A percentile compares a stretch with the other conserved stretches of the same genome.
phyloP scores from a whole-genome alignment of 306 rosid genomes.

The Quercus bicolor region DNA sequence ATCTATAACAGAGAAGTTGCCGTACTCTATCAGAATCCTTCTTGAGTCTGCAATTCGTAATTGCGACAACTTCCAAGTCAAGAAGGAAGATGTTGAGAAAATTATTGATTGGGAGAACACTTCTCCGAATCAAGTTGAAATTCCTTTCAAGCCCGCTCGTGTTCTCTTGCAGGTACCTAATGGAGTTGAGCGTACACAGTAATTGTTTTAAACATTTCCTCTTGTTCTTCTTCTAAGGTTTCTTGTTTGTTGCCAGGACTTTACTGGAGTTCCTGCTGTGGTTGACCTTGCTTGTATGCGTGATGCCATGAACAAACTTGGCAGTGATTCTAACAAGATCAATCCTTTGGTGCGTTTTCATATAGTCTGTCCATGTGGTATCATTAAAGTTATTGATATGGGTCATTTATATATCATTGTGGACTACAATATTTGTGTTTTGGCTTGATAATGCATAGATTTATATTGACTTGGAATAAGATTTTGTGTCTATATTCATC shows the following conservation, averaged over 20 bases:
- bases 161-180: conserved; percentile 80
- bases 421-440: neutral
- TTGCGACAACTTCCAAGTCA: conserved; percentile 85
- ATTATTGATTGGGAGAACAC: conserved; percentile 81
- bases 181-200: conserved; percentile 4
- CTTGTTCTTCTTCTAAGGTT: conserved; percentile 8
- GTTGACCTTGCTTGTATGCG: conserved; percentile 97
- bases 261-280: conserved; percentile 91
- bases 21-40: conserved; percentile 72
- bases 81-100: conserved; percentile 91
- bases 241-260: conserved; percentile 51
- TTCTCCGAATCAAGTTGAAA: conserved; percentile 75
- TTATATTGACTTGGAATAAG: neutral
- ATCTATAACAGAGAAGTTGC: conserved; percentile 58
- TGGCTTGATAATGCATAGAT: neutral
- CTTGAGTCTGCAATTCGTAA: conserved; percentile 81
- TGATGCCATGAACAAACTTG: conserved; percentile 92
- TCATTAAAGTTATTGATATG: conserved; percentile 7
- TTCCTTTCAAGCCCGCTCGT: conserved; percentile 96
- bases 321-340: conserved; percentile 84
- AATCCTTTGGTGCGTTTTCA: conserved; percentile 74
- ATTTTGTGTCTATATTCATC: conserved; percentile 6
- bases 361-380: conserved; percentile 8
- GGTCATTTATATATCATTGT: neutral
- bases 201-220: neutral